These are phyloP conservation scores for Rhodotorula graminis DNA, from an alignment of 768 basidiomycete species.

Conservation along the genomic window DNA sequence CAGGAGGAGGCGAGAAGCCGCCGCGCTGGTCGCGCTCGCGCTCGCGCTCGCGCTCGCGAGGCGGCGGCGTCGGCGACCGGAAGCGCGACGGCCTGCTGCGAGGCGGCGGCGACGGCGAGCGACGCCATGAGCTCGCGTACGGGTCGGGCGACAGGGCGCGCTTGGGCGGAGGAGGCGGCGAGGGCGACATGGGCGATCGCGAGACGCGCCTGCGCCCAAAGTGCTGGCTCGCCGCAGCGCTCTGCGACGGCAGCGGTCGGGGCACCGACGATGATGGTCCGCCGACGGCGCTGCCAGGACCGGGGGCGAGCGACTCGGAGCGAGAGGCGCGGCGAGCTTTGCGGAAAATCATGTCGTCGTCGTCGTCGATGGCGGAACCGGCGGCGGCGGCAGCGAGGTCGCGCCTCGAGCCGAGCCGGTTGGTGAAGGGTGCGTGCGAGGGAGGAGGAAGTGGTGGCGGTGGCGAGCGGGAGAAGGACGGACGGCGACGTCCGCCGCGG, in stretches of 20 bases:
- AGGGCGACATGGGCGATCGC: slow-evolving; percentile 2
- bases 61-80: slow-evolving; percentile 6
- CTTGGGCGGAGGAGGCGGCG: not conserved
- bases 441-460: slow-evolving; percentile 1
- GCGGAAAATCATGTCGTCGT: slow-evolving; percentile 23
- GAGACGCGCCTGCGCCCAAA: not conserved
- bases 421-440: slow-evolving; percentile 19
- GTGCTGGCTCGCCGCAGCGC: not conserved
- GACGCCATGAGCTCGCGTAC: not conserved
- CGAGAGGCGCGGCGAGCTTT: not conserved
- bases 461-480: slow-evolving; percentile 6
- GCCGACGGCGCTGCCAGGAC: too few relatives aligned
- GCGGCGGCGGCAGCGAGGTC: not conserved
- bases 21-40: not conserved
- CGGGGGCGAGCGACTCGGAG: not conserved
- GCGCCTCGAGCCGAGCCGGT: not conserved
- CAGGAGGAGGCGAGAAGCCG: not conserved
- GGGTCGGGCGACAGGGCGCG: not conserved
- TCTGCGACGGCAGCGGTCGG: not conserved
- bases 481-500: not conserved
- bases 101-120: slow-evolving; percentile 1
- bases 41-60: not conserved
- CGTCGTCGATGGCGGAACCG: not conserved
- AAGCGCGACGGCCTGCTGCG: not conserved
- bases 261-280: not conserved